Base-by-base conservation (phyloP, 108 stramenopile species). In the Skeletonema tropicum region DNA sequence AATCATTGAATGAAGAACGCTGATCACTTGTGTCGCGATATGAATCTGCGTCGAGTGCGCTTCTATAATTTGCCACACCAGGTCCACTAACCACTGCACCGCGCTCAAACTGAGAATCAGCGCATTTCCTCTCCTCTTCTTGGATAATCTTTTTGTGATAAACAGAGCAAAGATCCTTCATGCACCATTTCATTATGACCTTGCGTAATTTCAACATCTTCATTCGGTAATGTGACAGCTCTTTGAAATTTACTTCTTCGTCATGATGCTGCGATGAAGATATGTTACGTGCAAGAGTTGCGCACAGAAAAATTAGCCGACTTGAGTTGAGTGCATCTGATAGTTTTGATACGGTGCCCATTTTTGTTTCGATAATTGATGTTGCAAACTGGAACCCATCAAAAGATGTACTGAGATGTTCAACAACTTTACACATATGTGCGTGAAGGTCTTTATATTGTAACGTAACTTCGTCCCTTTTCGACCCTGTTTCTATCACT, bases 231-330 rank as follows among this genome's bases (percentile, higher is more conserved):
- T 60, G 19, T 13, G 19, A 26, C 19, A 73, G 15, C 13, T 62
- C 60, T 30, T 26, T 13, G 13, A 19, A 23, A 21, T 71, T 61
- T 1, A 62, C 25, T 23, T 23, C n/a, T 11, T 65, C 63, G 6
- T 65, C 58, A 60, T 30, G 23, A 48, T 39, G 13, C 7, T 26
- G 46, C 30, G 25, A 66, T 59, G 58, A 59, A 59, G 26, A 59
- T 31, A 59, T 59, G 58, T 59, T 9, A 5, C 32, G 33, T 61
- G 31, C 23, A 32, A 89, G 66, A 25, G 77, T 83, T 5, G 74
- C 75, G 55, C 86, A 88, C 49, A 89, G 86, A 48, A 89, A 86
- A 68, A 92, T 82, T 6, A 92, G 69, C 25, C 89, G 80, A 15
- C 84, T 83, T 62, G 67, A 83, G 33, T 70, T 72, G 55, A 83